phyloP scores from a whole-genome alignment of 73 alveolate species.

The Tetrahymena borealis region DNA sequence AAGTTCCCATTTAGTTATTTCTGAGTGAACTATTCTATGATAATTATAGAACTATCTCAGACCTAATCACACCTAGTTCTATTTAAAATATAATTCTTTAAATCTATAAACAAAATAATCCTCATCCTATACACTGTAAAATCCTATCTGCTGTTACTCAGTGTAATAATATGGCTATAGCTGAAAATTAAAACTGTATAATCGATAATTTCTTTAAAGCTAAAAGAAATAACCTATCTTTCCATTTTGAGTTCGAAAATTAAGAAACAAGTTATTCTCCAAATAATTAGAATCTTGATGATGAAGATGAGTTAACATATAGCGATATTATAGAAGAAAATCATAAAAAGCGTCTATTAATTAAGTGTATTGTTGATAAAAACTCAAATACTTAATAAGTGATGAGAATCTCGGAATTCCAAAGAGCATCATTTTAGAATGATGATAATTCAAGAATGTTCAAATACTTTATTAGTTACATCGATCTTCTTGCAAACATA shows the following conservation, averaged over 20 bases:
- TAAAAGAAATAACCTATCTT: neutral
- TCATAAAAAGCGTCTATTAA: neutral
- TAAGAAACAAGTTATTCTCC: neutral
- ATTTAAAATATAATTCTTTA: neutral
- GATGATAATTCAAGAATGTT: neutral
- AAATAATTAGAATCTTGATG: neutral
- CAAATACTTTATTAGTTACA: neutral
- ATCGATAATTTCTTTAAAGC: neutral
- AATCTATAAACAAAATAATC: neutral
- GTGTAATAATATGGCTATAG: neutral
- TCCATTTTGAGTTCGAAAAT: neutral
- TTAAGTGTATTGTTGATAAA: neutral
- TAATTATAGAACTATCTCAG: neutral
- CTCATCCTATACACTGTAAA: neutral
- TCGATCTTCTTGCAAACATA: neutral
- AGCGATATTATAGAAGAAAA: neutral
- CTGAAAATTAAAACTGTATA: neutral
- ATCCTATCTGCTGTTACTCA: neutral
- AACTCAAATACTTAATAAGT: neutral
- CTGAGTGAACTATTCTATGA: neutral
- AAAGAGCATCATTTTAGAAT: neutral
- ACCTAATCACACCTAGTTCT: neutral
- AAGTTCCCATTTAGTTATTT: neutral
- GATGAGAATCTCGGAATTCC: neutral
- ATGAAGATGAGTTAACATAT: neutral